phyloP scores from a whole-genome alignment of 2,329 filamentous ascomycete genomes.

The Fusarium tjaetaba region DNA sequence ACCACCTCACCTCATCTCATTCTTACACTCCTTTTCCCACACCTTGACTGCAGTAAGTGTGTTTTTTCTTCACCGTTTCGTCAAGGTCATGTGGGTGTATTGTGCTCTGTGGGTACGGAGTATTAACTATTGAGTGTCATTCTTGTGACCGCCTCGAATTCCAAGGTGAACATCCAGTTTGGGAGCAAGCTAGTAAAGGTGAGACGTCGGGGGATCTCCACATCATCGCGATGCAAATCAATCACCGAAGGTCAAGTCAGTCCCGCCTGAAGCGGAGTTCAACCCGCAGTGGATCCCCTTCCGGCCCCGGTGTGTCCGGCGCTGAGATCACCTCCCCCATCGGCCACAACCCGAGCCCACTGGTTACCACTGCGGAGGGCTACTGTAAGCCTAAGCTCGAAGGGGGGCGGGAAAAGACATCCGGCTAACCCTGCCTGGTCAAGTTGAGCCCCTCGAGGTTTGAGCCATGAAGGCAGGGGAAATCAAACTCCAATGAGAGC shows the following conservation, averaged over 20 bases:
- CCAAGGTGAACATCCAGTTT: slow-evolving; percentile 30
- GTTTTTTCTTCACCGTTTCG: slow-evolving; percentile 24
- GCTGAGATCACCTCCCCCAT: slow-evolving; percentile 36
- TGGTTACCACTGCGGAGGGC: slow-evolving; percentile 6
- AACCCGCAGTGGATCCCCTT: slow-evolving; percentile 32
- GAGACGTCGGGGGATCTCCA: slow-evolving; percentile 24
- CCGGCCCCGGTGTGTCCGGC: slow-evolving; percentile 38
- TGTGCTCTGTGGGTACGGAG: slow-evolving; percentile 13
- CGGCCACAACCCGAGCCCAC: slow-evolving; percentile 42
- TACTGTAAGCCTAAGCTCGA: slow-evolving; percentile 4
- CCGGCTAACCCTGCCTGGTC: slow-evolving; percentile 22
- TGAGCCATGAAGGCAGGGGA: slow-evolving; percentile 1
- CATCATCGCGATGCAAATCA: slow-evolving; percentile 38
- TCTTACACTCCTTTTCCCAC: neutral
- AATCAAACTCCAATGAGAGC: neutral
- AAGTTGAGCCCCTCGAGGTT: slow-evolving; percentile 5
- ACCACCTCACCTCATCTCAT: neutral
- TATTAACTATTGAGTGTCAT: neutral
- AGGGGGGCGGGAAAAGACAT: slow-evolving; percentile 40
- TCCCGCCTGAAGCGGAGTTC: slow-evolving; percentile 38
- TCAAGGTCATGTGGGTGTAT: slow-evolving; percentile 18
- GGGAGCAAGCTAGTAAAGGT: slow-evolving; percentile 22
- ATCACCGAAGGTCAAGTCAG: slow-evolving; percentile 36
- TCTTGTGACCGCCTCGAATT: slow-evolving; percentile 27
- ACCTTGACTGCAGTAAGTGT: neutral